Evolutionary conservation across 768 basidiomycete species (phyloP).

Genomic region (Amanita thiersii): DNA sequence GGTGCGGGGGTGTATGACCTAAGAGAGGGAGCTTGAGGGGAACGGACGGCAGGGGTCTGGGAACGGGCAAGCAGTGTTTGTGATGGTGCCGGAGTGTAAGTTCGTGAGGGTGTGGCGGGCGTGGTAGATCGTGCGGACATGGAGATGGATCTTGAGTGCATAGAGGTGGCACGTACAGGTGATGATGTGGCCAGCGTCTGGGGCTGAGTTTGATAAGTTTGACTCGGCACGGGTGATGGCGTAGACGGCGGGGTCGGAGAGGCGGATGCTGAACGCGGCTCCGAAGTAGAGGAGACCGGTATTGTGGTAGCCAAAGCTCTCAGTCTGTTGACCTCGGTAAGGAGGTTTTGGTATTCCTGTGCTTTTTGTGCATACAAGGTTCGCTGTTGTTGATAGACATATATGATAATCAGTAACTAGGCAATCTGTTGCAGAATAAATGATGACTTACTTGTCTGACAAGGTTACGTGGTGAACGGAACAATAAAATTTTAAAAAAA

Average conservation of each 20-base stretch:
- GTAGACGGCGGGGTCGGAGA: conserved; percentile 25
- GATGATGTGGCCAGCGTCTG: conserved; percentile 29
- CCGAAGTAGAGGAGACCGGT: conserved; percentile 24
- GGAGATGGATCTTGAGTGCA: conserved; percentile 52
- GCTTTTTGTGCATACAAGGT: conserved; percentile 56
- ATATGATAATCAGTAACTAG: conserved; percentile 12
- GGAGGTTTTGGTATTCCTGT: conserved; percentile 63
- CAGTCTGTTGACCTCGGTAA: conserved; percentile 54
- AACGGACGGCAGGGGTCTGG: conserved; percentile 19
- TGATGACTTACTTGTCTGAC: conserved; percentile 52
- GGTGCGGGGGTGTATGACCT: conserved; percentile 24
- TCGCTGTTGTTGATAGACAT: conserved; percentile 43
- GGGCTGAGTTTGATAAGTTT: conserved; percentile 25
- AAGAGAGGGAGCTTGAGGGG: conserved; percentile 17
- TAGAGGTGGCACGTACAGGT: conserved; percentile 42
- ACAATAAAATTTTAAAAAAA: too few relatives aligned
- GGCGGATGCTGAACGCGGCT: conserved; percentile 25
- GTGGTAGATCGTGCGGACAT: conserved; percentile 41
- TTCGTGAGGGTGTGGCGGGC: conserved; percentile 26
- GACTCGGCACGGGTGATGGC: conserved; percentile 28
- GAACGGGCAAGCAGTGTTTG: conserved; percentile 17
- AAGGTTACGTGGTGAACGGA: conserved; percentile 7
- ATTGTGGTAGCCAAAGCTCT: conserved; percentile 39
- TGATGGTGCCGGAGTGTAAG: conserved; percentile 27
- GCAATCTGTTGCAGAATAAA: neutral